Evolutionary conservation across 768 basidiomycete genomes (phyloP).

Genomic region (Lactarius hengduanensis): DNA sequence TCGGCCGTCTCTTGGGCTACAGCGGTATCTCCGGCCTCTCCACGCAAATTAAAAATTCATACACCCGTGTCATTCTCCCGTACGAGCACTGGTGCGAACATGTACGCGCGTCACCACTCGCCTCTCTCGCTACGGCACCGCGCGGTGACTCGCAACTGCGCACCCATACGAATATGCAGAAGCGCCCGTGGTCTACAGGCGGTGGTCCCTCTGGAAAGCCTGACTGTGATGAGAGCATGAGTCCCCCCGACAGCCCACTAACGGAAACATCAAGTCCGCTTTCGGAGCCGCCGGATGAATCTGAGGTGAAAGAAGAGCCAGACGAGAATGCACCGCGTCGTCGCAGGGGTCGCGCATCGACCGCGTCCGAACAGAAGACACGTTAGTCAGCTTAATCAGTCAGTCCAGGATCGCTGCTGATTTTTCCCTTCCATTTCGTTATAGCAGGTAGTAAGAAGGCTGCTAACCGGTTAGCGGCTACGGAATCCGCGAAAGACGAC

Average conservation of each 20-base stretch:
- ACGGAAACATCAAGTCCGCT: slow-evolving; percentile 76
- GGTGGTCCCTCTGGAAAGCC: slow-evolving; percentile 36
- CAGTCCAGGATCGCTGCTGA: slow-evolving; percentile 6
- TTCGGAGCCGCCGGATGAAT: slow-evolving; percentile 79
- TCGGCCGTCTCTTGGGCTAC: slow-evolving; percentile 83
- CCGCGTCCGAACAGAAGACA: slow-evolving; percentile 48
- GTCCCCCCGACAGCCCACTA: slow-evolving; percentile 70
- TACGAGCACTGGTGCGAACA: slow-evolving; percentile 88
- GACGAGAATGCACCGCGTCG: slow-evolving; percentile 43
- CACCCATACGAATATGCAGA: slow-evolving; percentile 55
- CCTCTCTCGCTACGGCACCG: slow-evolving; percentile 30
- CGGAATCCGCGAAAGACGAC: slow-evolving; percentile 23
- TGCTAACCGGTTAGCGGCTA: slow-evolving; percentile 18
- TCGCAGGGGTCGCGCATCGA: slow-evolving; percentile 52
- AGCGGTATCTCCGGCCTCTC: slow-evolving; percentile 78
- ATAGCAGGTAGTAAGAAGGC: slow-evolving; percentile 24
- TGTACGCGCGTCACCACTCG: slow-evolving; percentile 62
- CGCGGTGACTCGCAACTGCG: slow-evolving; percentile 42
- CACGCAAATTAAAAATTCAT: slow-evolving; percentile 87
- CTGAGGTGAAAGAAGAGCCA: slow-evolving; percentile 56
- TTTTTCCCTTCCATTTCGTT: slow-evolving; percentile 2
- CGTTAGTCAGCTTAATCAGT: slow-evolving; percentile 29
- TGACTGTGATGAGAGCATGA: slow-evolving; percentile 33
- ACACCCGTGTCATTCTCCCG: slow-evolving; percentile 89
- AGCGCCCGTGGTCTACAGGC: slow-evolving; percentile 35